These are phyloP conservation scores for Leucoagaricus sp. DNA, from an alignment of 1,284 basidiomycete species.

Conservation along the genomic window DNA sequence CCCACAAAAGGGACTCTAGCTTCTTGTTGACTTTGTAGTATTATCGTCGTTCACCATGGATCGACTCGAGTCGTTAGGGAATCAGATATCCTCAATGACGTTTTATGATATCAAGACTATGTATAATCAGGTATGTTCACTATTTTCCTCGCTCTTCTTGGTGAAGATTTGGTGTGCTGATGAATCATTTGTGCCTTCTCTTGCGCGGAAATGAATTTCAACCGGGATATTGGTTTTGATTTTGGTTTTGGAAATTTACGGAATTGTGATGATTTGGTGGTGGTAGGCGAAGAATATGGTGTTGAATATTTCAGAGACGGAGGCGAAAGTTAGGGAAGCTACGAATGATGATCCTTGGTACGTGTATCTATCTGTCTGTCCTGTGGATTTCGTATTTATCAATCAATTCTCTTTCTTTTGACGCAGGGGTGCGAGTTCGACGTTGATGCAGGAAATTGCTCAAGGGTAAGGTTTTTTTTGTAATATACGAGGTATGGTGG, in stretches of 20 bases:
- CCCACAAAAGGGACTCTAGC: too few relatives aligned
- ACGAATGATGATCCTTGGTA: slow-evolving; percentile 99
- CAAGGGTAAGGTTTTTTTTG: slow-evolving; percentile 63
- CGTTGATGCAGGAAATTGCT: slow-evolving; percentile 98
- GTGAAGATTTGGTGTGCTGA: too few relatives aligned
- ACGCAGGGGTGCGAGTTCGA: slow-evolving; percentile 98
- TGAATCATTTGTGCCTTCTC: too few relatives aligned
- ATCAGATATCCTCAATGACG: slow-evolving; percentile 72
- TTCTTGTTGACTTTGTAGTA: too few relatives aligned
- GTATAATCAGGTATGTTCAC: slow-evolving; percentile 78
- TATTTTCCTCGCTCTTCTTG: not conserved
- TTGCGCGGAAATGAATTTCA: too few relatives aligned
- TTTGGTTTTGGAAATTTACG: slow-evolving; percentile 5
- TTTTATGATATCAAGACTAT: slow-evolving; percentile 93
- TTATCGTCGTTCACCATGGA: too few relatives aligned
- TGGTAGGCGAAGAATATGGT: slow-evolving; percentile 84
- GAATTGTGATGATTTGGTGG: not conserved
- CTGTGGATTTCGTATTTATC: not conserved
- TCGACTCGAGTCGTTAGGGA: slow-evolving; percentile 67
- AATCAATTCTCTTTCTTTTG: not conserved
- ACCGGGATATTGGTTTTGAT: not conserved
- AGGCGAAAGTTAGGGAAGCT: slow-evolving; percentile 95
- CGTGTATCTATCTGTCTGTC: slow-evolving; percentile 27
- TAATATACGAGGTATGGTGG: not conserved
- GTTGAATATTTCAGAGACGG: slow-evolving; percentile 95